Percentiles rank a stretch among this genome's conserved stretches.
Evolutionary conservation across 768 basidiomycete species (phyloP).

Genomic region (Pisolithus sp.): DNA sequence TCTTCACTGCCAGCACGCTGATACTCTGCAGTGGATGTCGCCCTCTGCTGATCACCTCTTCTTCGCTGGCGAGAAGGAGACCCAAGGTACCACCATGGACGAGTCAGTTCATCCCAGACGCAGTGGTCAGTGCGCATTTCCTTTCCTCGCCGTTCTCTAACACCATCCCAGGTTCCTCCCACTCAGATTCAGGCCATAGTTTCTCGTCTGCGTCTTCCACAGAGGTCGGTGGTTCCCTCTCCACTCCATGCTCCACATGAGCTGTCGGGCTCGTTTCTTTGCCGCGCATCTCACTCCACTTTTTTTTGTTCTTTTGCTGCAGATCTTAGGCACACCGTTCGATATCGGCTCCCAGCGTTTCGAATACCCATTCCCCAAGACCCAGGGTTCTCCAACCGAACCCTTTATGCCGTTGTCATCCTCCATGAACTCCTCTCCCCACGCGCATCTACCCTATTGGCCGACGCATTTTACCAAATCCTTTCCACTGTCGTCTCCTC

Average conservation of each 20-base stretch:
- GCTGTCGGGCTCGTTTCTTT: slow-evolving; percentile 2
- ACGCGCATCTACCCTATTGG: slow-evolving; percentile 20
- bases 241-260: slow-evolving; percentile 1
- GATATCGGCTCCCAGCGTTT: slow-evolving; percentile 28
- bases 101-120: not conserved
- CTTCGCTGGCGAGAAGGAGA: slow-evolving; percentile 1
- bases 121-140: not conserved
- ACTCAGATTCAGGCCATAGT: slow-evolving; percentile 26
- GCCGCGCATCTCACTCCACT: not conserved
- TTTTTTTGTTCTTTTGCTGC: not conserved
- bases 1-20: slow-evolving; percentile 1
- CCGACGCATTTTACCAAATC: slow-evolving; percentile 24
- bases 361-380: slow-evolving; percentile 27
- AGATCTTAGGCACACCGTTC: slow-evolving; percentile 30
- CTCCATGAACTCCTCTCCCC: slow-evolving; percentile 16
- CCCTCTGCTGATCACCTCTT: slow-evolving; percentile 14
- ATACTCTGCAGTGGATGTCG: slow-evolving; percentile 11
- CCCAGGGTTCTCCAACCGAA: slow-evolving; percentile 26
- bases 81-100: slow-evolving; percentile 2
- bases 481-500: slow-evolving; percentile 25
- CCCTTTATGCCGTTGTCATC: slow-evolving; percentile 19
- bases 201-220: slow-evolving; percentile 25
- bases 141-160: not conserved
- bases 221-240: slow-evolving; percentile 21
- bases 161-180: slow-evolving; percentile 12